phyloP scores from a whole-genome alignment of 495 filamentous ascomycete species.

The Neurospora sp. region DNA sequence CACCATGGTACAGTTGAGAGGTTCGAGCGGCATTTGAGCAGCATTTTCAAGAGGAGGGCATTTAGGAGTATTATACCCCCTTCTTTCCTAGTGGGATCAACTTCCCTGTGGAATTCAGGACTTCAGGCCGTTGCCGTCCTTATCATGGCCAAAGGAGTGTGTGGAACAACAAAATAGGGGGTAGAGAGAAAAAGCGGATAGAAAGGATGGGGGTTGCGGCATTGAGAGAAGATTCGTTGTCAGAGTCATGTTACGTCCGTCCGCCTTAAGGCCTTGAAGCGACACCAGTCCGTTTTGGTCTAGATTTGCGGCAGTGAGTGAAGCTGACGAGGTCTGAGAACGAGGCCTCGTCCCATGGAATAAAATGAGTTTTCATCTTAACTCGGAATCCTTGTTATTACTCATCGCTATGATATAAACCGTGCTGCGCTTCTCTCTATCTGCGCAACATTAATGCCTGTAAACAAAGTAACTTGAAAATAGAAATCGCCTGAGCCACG shows the following conservation, averaged over 20 bases:
- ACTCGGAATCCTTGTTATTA: neutral
- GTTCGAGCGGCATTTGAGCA: neutral
- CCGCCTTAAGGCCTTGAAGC: neutral
- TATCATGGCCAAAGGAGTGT: neutral
- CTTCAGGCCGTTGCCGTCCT: neutral
- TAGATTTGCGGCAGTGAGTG: neutral
- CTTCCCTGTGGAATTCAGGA: neutral
- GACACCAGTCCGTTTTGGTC: neutral
- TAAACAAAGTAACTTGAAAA: too few relatives aligned
- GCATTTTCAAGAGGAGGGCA: constrained; percentile 1
- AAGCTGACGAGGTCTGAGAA: neutral
- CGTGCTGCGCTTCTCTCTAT: neutral
- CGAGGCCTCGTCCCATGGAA: neutral
- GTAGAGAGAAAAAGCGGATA: neutral
- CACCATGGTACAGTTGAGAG: neutral
- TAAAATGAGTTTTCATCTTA: neutral
- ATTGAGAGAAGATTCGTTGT: neutral
- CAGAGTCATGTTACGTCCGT: neutral
- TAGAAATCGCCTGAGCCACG: too few relatives aligned
- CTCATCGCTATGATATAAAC: neutral
- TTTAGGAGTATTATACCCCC: constrained; percentile 14
- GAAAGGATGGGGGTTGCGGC: neutral
- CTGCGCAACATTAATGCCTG: too few relatives aligned
- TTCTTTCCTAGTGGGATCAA: constrained; percentile 3
- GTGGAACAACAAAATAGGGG: neutral